These are phyloP conservation scores for Zymoseptoria crescenta DNA, from an alignment of 2,329 filamentous ascomycete species.

Conservation along the genomic window DNA sequence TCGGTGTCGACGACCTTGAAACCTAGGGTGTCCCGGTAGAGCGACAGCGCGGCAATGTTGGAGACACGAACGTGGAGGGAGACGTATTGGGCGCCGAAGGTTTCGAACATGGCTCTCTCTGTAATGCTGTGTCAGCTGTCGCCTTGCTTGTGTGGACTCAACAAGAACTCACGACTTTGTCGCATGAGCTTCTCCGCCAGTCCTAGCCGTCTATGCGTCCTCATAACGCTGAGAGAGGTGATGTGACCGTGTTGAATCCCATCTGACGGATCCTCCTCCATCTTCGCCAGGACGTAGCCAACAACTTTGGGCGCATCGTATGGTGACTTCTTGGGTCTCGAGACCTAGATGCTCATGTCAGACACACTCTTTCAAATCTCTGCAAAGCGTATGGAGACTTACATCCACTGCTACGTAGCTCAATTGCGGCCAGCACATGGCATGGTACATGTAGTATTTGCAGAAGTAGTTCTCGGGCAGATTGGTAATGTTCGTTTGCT, in stretches of 20 bases:
- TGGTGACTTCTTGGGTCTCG: constrained; percentile 64
- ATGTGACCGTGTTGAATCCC: constrained; percentile 93
- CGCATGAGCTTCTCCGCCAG: constrained; percentile 97
- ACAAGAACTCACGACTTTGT: constrained; percentile 68
- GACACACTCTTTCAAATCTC: not conserved
- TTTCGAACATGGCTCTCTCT: constrained; percentile 96
- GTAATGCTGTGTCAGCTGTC: constrained; percentile 7
- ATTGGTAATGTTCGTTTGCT: constrained; percentile 97
- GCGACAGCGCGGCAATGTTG: constrained; percentile 80
- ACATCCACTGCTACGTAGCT: constrained; percentile 90
- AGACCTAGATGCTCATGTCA: constrained; percentile 43
- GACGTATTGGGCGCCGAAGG: constrained; percentile 84
- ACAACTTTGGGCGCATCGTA: constrained; percentile 96
- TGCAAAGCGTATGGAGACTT: constrained; percentile 18
- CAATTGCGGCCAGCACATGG: constrained; percentile 94
- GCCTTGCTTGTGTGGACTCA: no score
- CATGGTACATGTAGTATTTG: constrained; percentile 99
- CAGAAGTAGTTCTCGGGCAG: constrained; percentile 99
- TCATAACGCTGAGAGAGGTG: constrained; percentile 89
- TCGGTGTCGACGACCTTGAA: constrained; percentile 85
- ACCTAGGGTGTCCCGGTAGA: constrained; percentile 87
- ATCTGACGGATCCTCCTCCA: constrained; percentile 95
- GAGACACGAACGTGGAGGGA: constrained; percentile 91
- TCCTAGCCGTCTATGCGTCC: constrained; percentile 82
- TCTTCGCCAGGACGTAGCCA: constrained; percentile 98